phyloP scores from a whole-genome alignment of 306 rosid genomes.

The Citrullus mucosospermus region DNA sequence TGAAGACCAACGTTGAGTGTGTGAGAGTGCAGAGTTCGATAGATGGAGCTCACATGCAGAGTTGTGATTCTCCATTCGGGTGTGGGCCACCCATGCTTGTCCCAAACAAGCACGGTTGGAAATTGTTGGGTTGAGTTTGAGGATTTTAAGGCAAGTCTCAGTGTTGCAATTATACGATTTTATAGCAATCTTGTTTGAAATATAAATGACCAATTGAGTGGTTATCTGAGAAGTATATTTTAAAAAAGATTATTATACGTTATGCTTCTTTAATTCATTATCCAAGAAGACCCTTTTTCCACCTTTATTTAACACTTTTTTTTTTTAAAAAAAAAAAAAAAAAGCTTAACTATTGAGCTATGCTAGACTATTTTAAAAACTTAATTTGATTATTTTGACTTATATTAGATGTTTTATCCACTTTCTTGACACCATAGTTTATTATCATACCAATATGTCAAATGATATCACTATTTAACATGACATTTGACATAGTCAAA shows the following conservation, averaged over 20 bases:
- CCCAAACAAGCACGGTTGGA: not conserved
- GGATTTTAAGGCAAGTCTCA: not conserved
- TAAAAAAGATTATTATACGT: not conserved
- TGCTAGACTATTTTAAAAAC: not conserved
- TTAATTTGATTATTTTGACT: not conserved
- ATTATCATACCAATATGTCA: not conserved
- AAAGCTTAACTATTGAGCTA: not conserved
- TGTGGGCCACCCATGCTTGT: not conserved
- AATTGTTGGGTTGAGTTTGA: not conserved
- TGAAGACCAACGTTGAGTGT: not conserved
- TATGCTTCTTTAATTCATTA: not conserved
- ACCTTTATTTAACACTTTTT: not conserved
- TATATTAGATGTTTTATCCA: not conserved
- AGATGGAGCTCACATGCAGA: not conserved
- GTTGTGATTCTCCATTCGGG: not conserved
- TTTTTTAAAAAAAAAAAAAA: not conserved
- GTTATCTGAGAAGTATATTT: not conserved
- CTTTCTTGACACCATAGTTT: not conserved
- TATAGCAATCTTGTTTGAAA: not conserved
- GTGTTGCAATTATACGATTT: not conserved
- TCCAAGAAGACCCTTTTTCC: not conserved
- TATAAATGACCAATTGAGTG: not conserved
- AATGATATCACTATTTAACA: not conserved
- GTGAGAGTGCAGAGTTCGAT: not conserved
- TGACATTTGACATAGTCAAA: not conserved